Conservation (phyloP, 495 filamentous ascomycete species). For the Annulohypoxylon stygium region DNA sequence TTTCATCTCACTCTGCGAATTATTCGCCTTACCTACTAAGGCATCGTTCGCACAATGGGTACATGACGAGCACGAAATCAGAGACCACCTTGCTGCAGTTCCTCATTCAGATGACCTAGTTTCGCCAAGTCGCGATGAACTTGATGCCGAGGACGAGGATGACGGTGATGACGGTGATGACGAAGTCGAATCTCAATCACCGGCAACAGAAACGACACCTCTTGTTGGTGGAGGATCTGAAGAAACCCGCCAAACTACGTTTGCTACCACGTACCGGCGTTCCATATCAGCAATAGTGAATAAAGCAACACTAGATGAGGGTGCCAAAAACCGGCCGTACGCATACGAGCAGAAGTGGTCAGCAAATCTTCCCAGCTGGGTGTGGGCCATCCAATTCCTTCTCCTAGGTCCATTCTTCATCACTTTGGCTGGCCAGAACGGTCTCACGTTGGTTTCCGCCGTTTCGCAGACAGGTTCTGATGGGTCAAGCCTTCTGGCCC, state of each 20-base stretch:
- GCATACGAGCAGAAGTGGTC: constrained; percentile 91
- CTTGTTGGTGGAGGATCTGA: constrained; percentile 70
- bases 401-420: constrained; percentile 81
- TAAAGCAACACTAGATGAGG: constrained; percentile 48
- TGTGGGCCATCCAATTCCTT: constrained; percentile 89
- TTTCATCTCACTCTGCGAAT: constrained; percentile 79
- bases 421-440: constrained; percentile 79
- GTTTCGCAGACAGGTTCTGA: constrained; percentile 85
- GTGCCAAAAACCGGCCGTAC: constrained; percentile 63
- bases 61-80: constrained; percentile 62
- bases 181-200: constrained; percentile 65
- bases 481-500: constrained; percentile 72
- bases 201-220: constrained; percentile 80
- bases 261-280: constrained; percentile 73
- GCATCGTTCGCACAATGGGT: constrained; percentile 68
- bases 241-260: constrained; percentile 72
- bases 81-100: constrained; percentile 52
- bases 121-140: constrained; percentile 45
- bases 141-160: constrained; percentile 52
- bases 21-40: constrained; percentile 82
- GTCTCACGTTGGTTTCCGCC: constrained; percentile 77
- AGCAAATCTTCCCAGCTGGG: constrained; percentile 78
- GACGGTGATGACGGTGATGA: constrained; percentile 62
- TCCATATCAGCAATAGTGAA: constrained; percentile 59
- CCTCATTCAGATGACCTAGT: constrained; percentile 52